Evolutionary conservation across 1,139 yeast genomes (phyloP).

Genomic region (Sugiyamaella castrensis): DNA sequence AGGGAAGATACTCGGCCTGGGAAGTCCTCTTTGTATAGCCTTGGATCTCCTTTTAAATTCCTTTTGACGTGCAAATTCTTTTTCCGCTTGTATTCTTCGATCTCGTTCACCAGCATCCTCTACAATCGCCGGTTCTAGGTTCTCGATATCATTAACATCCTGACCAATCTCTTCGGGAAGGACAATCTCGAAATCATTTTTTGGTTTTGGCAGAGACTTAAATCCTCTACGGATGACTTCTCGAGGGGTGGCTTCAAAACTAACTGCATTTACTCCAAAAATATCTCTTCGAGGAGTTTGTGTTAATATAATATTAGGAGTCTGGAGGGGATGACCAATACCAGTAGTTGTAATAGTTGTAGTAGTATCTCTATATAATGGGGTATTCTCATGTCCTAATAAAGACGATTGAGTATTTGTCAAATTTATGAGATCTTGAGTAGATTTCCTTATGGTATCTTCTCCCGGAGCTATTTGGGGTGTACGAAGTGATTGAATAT

Average conservation of each 20-base stretch:
- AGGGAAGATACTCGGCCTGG: slow-evolving; percentile 45
- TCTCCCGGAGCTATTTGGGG: slow-evolving; percentile 19
- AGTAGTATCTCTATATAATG: slow-evolving; percentile 19
- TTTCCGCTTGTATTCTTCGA: slow-evolving; percentile 28
- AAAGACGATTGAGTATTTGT: slow-evolving; percentile 33
- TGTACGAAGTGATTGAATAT: not conserved
- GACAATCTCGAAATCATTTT: slow-evolving; percentile 56
- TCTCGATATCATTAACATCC: slow-evolving; percentile 9
- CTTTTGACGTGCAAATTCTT: slow-evolving; percentile 27
- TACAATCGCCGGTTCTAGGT: slow-evolving; percentile 16
- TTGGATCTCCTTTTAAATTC: slow-evolving; percentile 45
- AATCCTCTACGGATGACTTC: slow-evolving; percentile 36
- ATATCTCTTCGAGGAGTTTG: slow-evolving; percentile 26
- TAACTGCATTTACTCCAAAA: slow-evolving; percentile 25
- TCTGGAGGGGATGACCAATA: slow-evolving; percentile 2
- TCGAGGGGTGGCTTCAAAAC: slow-evolving; percentile 24
- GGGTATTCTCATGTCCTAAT: slow-evolving; percentile 31
- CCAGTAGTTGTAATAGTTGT: not conserved
- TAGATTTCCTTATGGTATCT: slow-evolving; percentile 30
- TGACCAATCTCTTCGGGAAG: slow-evolving; percentile 34
- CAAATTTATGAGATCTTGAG: slow-evolving; percentile 31
- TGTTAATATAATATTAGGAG: slow-evolving; percentile 10
- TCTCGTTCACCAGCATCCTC: slow-evolving; percentile 42
- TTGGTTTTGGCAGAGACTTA: slow-evolving; percentile 50
- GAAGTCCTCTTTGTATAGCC: slow-evolving; percentile 50